Evolutionary conservation across 2,329 filamentous ascomycete genomes (phyloP), one percentile per base, ranked within the genome.

Genomic region (Acarospora socialis): DNA sequence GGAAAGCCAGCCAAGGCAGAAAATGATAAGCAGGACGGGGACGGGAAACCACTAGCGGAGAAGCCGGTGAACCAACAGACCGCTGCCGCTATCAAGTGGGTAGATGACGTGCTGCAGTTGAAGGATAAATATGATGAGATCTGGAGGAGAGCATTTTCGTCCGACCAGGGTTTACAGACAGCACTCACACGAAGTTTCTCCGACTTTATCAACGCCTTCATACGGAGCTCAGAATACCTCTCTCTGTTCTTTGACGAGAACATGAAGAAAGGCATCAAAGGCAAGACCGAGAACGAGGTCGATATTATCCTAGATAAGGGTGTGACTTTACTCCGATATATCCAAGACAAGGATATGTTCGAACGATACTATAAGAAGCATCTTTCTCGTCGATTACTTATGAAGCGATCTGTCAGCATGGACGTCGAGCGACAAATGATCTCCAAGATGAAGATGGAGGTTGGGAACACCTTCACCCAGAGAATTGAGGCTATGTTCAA

Each of bases 301-400:
- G 87, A 95, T 46, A 55, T 60, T 5, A 72, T 92, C 1, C 63
- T 95, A 23, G 86, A 94, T 37, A 92, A 90, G 51, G 86, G 86
- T 8, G 92, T 93, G 38, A 73, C 78, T 0, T 63, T 98, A 5
- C 69, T 98, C 32, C 76, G 84, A 27, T 94, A 92, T 45, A 70
- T 98, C 21, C 73, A 77, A 34, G 87, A 95, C 48, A 90, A 87
- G 57, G 90, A 98, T 51, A 66, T 92, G 44, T 94, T 98, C 48
- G 87, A 98, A 59, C 74, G 81, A 4, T 98, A 98, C 55, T 95
- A 98, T 63, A 93, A 95, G 63, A 92, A 92, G 52, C 90, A 98
- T 56, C 68, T 98, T 15, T 87, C 82, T 26, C 78, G 82, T 37
- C 75, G 90, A 31, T 61, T 98, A 24, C 64, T 98, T 12, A 81